Conservation (phyloP, 768 basidiomycete genomes). For the Tricholoma sp. region DNA sequence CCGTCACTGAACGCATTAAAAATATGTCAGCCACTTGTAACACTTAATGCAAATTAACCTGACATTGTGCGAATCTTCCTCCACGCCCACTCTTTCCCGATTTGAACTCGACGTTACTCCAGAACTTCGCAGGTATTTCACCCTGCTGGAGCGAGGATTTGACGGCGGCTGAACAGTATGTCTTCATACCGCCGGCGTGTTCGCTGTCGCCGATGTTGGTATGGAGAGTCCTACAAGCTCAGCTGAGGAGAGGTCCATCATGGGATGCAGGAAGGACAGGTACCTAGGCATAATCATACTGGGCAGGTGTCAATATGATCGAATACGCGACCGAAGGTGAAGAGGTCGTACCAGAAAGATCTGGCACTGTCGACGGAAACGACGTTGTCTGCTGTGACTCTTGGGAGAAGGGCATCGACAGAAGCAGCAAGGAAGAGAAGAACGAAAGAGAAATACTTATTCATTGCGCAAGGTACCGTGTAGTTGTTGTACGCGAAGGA, state of each 20-base stretch:
- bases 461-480: not conserved
- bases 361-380: slow-evolving; percentile 42
- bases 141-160: slow-evolving; percentile 39
- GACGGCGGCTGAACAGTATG: slow-evolving; percentile 45
- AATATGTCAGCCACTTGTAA: not conserved
- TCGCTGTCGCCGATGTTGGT: slow-evolving; percentile 52
- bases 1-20: slow-evolving; percentile 37
- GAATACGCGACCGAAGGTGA: not conserved
- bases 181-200: slow-evolving; percentile 48
- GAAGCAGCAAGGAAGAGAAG: not conserved
- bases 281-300: slow-evolving; percentile 48
- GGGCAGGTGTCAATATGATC: too few species aligned
- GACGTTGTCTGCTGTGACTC: slow-evolving; percentile 41
- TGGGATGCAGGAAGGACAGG: not conserved
- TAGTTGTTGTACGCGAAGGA: not conserved
- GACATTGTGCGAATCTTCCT: slow-evolving; percentile 41
- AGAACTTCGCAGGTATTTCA: slow-evolving; percentile 40
- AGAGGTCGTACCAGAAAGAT: slow-evolving; percentile 37
- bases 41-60: slow-evolving; percentile 13
- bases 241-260: not conserved
- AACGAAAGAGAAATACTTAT: not conserved
- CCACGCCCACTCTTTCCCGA: slow-evolving; percentile 37
- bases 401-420: slow-evolving; percentile 8
- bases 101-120: slow-evolving; percentile 44
- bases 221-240: slow-evolving; percentile 31